Conservation (phyloP, 2,329 filamentous ascomycete genomes). For the Aspergillus ustus region DNA sequence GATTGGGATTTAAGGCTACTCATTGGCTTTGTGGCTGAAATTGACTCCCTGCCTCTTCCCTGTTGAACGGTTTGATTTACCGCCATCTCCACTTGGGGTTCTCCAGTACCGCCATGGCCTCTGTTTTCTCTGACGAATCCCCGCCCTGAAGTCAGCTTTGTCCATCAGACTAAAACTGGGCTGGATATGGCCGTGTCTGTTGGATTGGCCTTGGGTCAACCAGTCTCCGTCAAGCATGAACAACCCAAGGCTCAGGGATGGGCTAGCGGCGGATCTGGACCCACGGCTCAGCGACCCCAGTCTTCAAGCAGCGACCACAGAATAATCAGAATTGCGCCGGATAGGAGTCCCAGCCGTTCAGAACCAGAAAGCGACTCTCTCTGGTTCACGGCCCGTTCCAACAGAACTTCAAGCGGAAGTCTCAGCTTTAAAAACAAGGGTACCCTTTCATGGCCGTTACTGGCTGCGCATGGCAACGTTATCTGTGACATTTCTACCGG, state of each 20-base stretch:
- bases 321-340: not conserved
- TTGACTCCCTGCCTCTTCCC: slow-evolving; percentile 7
- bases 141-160: slow-evolving; percentile 9
- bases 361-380: slow-evolving; percentile 14
- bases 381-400: slow-evolving; percentile 21
- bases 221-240: slow-evolving; percentile 25
- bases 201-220: slow-evolving; percentile 16
- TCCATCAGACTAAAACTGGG: slow-evolving; percentile 22
- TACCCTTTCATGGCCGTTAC: slow-evolving; percentile 14
- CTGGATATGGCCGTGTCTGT: slow-evolving; percentile 23
- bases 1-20: slow-evolving; percentile 7
- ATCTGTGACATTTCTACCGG: slow-evolving; percentile 12
- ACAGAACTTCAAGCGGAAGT: slow-evolving; percentile 16
- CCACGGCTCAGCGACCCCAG: slow-evolving; percentile 31
- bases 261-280: slow-evolving; percentile 33
- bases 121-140: slow-evolving; percentile 25
- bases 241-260: slow-evolving; percentile 19
- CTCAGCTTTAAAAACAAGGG: slow-evolving; percentile 22
- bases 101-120: slow-evolving; percentile 22
- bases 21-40: slow-evolving; percentile 17
- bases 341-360: slow-evolving; percentile 15
- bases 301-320: not conserved
- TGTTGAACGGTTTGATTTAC: slow-evolving; percentile 22
- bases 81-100: slow-evolving; percentile 25
- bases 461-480: slow-evolving; percentile 18